Evolutionary conservation across 345 rosid species (phyloP).

Genomic region (Euclidium syriacum): DNA sequence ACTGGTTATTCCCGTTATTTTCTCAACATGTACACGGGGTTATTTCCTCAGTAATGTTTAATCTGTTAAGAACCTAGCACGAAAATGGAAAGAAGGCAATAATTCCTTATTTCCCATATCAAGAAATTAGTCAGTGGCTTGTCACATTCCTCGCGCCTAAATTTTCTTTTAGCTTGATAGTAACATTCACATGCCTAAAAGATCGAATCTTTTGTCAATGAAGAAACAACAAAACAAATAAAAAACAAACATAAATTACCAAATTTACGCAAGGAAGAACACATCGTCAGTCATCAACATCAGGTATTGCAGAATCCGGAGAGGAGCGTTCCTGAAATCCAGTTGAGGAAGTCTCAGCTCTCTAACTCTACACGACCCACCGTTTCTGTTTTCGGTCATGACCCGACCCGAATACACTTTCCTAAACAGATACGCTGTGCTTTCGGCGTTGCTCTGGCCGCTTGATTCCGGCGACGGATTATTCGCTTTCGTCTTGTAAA

Average conservation of each 20-base stretch:
- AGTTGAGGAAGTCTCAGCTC: conserved; percentile 60
- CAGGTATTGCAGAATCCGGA: conserved; percentile 60
- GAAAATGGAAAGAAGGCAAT: too few relatives aligned
- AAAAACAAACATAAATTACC: not conserved
- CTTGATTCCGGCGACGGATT: conserved; percentile 25
- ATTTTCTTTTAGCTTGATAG: too few relatives aligned
- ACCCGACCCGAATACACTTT: conserved; percentile 54
- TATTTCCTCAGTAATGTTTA: too few relatives aligned
- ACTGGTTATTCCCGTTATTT: too few relatives aligned
- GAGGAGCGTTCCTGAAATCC: conserved; percentile 64
- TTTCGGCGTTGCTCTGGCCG: conserved; percentile 1
- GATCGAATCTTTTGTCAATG: not conserved
- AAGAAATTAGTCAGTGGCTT: too few relatives aligned
- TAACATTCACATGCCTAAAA: not conserved
- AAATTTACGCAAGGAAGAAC: conserved; percentile 48
- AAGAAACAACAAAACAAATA: not conserved
- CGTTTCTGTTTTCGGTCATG: conserved; percentile 30
- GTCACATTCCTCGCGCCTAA: too few relatives aligned
- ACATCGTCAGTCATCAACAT: conserved; percentile 39
- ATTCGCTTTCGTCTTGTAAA: conserved; percentile 49
- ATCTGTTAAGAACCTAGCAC: too few relatives aligned
- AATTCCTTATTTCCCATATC: too few relatives aligned
- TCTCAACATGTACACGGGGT: too few relatives aligned
- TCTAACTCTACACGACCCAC: conserved; percentile 53
- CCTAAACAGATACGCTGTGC: conserved; percentile 47